Conservation (phyloP, 2,329 filamentous ascomycete species). For the Domatiomyces globalis region DNA sequence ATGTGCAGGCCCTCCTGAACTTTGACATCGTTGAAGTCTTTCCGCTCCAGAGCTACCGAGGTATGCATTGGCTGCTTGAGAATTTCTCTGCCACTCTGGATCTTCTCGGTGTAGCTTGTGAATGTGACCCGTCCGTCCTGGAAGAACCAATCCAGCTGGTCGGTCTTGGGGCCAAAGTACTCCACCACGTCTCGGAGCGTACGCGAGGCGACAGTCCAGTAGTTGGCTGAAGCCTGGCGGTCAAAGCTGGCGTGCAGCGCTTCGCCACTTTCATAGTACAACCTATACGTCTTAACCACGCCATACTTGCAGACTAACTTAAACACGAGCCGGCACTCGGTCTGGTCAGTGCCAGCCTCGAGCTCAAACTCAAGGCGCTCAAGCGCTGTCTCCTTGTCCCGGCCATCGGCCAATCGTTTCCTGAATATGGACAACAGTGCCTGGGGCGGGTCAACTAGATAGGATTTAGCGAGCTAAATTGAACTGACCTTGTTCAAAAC, state of each 20-base stretch:
- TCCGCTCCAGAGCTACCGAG: slow-evolving; percentile 46
- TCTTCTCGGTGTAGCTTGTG: slow-evolving; percentile 53
- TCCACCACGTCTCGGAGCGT: slow-evolving; percentile 48
- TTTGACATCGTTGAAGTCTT: slow-evolving; percentile 47
- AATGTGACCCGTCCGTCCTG: slow-evolving; percentile 46
- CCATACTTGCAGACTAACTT: slow-evolving; percentile 50
- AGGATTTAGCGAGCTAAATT: background rate
- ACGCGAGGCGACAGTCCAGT: slow-evolving; percentile 44
- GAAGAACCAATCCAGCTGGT: slow-evolving; percentile 48
- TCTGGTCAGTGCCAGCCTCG: slow-evolving; percentile 31
- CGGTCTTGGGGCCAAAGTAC: slow-evolving; percentile 50
- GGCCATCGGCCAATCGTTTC: slow-evolving; percentile 38
- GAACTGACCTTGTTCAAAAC: slow-evolving; percentile 15
- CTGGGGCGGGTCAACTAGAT: slow-evolving; percentile 20
- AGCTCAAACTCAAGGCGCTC: slow-evolving; percentile 49
- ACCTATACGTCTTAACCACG: slow-evolving; percentile 50
- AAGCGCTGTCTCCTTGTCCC: slow-evolving; percentile 45
- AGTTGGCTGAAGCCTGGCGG: slow-evolving; percentile 39
- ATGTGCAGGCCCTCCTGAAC: slow-evolving; percentile 48
- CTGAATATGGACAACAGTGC: slow-evolving; percentile 50
- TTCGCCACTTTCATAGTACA: slow-evolving; percentile 49
- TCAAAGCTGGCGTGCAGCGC: slow-evolving; percentile 53
- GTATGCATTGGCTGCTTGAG: slow-evolving; percentile 52
- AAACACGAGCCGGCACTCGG: slow-evolving; percentile 47
- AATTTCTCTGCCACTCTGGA: slow-evolving; percentile 48